Conservation (phyloP, 2,329 filamentous ascomycete species). For the Apiospora koreana region DNA sequence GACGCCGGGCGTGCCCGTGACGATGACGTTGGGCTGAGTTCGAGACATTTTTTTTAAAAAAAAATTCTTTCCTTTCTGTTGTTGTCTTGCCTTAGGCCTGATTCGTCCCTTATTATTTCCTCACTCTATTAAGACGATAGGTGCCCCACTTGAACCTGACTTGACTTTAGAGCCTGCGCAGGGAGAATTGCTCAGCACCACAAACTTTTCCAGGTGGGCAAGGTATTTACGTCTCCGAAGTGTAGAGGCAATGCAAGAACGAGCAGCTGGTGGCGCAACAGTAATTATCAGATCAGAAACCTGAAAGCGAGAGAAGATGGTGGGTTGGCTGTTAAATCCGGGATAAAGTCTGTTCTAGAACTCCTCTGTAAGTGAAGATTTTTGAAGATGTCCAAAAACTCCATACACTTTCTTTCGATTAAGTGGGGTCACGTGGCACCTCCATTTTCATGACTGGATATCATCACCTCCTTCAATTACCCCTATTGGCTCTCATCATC, state of each 20-base stretch:
- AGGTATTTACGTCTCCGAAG: neutral
- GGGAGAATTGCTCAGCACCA: neutral
- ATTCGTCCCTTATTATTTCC: neutral
- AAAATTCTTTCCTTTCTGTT: neutral
- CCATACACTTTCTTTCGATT: conserved; percentile 1
- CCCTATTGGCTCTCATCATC: neutral
- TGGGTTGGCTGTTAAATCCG: neutral
- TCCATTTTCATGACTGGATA: too few species aligned
- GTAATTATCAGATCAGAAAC: neutral
- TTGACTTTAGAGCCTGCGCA: neutral
- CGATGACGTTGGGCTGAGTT: conserved; percentile 79
- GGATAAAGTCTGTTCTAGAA: neutral
- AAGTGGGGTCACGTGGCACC: neutral
- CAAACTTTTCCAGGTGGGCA: neutral
- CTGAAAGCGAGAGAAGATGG: neutral
- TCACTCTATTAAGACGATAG: neutral
- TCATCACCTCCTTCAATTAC: too few species aligned
- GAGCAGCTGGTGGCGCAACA: neutral
- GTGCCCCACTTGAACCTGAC: neutral
- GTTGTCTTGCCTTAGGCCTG: neutral
- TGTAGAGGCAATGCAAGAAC: neutral
- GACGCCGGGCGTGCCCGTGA: conserved; percentile 93
- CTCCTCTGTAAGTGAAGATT: conserved; percentile 8
- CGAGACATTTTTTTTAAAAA: conserved; percentile 42
- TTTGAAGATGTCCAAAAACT: neutral